phyloP scores from a whole-genome alignment of 768 basidiomycete species.

The Tulasnella sp. region DNA sequence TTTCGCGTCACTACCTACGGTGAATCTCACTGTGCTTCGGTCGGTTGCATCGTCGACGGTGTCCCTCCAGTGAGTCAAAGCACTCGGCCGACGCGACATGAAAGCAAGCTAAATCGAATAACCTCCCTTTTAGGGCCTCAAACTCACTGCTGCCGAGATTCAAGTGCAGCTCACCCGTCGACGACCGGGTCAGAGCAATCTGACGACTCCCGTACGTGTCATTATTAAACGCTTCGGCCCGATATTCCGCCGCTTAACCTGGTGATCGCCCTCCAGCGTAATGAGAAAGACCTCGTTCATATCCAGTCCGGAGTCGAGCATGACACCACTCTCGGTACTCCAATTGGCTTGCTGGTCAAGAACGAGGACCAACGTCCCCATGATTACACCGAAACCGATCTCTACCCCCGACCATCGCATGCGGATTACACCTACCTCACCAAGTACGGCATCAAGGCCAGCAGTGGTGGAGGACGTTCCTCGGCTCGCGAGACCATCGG shows the following conservation, averaged over 20 bases:
- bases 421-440: slow-evolving; percentile 97
- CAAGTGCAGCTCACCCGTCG: slow-evolving; percentile 85
- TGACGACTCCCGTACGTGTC: slow-evolving; percentile 80
- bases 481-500: slow-evolving; percentile 97
- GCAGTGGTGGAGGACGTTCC: slow-evolving; percentile 89
- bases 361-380: slow-evolving; percentile 98
- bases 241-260: not conserved
- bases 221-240: not conserved
- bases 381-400: slow-evolving; percentile 96
- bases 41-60: slow-evolving; percentile 95
- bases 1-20: slow-evolving; percentile 97
- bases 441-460: slow-evolving; percentile 96
- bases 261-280: slow-evolving; percentile 40
- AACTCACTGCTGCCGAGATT: slow-evolving; percentile 68
- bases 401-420: slow-evolving; percentile 94
- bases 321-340: slow-evolving; percentile 92
- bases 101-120: not conserved
- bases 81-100: slow-evolving; percentile 6
- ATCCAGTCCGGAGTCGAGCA: slow-evolving; percentile 91
- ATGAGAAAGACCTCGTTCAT: slow-evolving; percentile 90
- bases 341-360: slow-evolving; percentile 90
- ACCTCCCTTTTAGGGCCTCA: slow-evolving; percentile 55
- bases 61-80: slow-evolving; percentile 70
- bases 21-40: slow-evolving; percentile 93
- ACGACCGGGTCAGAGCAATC: slow-evolving; percentile 89